These are phyloP conservation scores for Volvox carteri DNA, from an alignment of 163 green algal genomes.

Conservation along the genomic window DNA sequence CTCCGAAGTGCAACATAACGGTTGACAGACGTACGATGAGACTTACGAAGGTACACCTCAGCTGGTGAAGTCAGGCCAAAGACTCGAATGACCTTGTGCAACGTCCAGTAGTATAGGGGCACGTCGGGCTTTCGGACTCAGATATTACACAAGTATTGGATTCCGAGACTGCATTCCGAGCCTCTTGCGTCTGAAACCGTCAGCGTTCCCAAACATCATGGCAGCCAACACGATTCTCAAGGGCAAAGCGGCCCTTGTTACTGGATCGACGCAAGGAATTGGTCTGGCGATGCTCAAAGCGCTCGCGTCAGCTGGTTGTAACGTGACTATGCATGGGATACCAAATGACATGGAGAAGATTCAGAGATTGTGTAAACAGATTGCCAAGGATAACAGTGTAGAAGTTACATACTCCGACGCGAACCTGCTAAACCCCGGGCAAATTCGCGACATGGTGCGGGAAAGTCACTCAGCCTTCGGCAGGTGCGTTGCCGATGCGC, in stretches of 20 bases:
- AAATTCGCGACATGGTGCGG: slow-evolving; percentile 72
- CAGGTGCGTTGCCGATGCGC: too few relatives aligned
- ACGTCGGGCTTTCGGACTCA: too few relatives aligned
- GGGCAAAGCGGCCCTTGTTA: slow-evolving; percentile 19
- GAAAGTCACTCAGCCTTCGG: slow-evolving; percentile 43
- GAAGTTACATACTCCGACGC: slow-evolving; percentile 55
- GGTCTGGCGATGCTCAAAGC: slow-evolving; percentile 80
- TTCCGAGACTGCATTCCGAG: too few relatives aligned
- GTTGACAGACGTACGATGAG: too few relatives aligned
- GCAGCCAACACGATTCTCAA: not conserved
- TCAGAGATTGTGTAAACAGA: slow-evolving; percentile 29
- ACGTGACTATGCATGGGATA: slow-evolving; percentile 86
- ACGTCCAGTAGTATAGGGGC: too few relatives aligned
- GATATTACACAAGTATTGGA: too few relatives aligned
- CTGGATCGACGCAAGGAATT: slow-evolving; percentile 84
- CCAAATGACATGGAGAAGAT: slow-evolving; percentile 55
- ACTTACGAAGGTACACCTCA: too few relatives aligned
- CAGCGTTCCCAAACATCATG: not conserved
- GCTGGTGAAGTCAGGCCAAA: too few relatives aligned
- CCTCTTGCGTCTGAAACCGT: not conserved
- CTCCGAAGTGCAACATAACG: too few relatives aligned
- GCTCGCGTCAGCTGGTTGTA: slow-evolving; percentile 76
- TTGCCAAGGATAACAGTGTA: slow-evolving; percentile 45
- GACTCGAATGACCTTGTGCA: too few relatives aligned
- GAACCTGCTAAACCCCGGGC: slow-evolving; percentile 65